A percentile compares a stretch with the other conserved stretches of the same genome.
phyloP scores from a whole-genome alignment of 2,329 filamentous ascomycete genomes.

The Aureobasidium sp. region DNA sequence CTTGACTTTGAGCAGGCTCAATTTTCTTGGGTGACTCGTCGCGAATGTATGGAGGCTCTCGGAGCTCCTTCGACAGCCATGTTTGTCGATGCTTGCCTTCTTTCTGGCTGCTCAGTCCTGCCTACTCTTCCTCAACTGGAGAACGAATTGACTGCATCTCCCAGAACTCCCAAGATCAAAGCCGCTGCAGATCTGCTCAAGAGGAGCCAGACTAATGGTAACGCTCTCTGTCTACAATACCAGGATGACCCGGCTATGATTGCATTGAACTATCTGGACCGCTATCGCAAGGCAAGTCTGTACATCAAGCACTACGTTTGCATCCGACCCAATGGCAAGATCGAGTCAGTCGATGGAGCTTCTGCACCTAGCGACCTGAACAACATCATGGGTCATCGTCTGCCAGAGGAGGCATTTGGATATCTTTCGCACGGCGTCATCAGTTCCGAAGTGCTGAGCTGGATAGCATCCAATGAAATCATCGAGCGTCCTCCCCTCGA shows the following conservation, averaged over 20 bases:
- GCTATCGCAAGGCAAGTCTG: conserved; percentile 79
- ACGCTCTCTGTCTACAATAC: conserved; percentile 63
- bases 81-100: conserved; percentile 76
- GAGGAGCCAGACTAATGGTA: conserved; percentile 58
- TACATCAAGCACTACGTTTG: conserved; percentile 82
- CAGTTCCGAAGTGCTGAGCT: conserved; percentile 70
- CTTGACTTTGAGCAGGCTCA: conserved; percentile 63
- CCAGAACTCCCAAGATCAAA: conserved; percentile 49
- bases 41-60: conserved; percentile 63
- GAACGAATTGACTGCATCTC: conserved; percentile 19
- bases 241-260: conserved; percentile 69
- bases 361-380: conserved; percentile 76
- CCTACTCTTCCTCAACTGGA: conserved; percentile 72
- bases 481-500: conserved; percentile 78
- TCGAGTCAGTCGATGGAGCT: conserved; percentile 66
- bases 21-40: conserved; percentile 59
- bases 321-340: conserved; percentile 67
- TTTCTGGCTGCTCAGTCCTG: conserved; percentile 75
- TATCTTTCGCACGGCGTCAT: conserved; percentile 82
- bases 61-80: conserved; percentile 58
- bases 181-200: conserved; percentile 75
- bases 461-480: conserved; percentile 73
- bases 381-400: conserved; percentile 80
- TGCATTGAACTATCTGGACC: conserved; percentile 71
- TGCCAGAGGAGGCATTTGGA: conserved; percentile 84